These are phyloP conservation scores for Cladosporium halotolerans DNA, from an alignment of 2,329 filamentous ascomycete species.

Conservation along the genomic window DNA sequence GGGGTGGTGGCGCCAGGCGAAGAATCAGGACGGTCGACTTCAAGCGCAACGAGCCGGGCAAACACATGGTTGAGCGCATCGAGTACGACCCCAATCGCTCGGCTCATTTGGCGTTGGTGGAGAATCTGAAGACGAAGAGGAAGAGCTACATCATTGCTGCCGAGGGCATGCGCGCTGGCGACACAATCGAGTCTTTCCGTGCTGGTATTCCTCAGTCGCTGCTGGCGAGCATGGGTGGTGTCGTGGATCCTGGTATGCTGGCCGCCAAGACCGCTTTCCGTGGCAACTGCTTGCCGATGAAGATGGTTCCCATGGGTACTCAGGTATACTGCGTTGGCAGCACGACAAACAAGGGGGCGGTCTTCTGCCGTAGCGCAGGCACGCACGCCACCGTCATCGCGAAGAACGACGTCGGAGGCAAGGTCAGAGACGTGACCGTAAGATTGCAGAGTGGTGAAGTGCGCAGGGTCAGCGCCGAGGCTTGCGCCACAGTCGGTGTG, in stretches of 20 bases:
- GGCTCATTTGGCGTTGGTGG: conserved; percentile 85
- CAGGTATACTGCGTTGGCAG: conserved; percentile 85
- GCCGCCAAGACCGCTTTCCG: conserved; percentile 90
- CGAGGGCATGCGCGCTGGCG: conserved; percentile 86
- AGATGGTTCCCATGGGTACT: conserved; percentile 94
- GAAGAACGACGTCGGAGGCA: conserved; percentile 73
- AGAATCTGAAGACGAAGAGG: conserved; percentile 63
- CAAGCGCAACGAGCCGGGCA: conserved; percentile 66
- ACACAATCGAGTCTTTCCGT: conserved; percentile 87
- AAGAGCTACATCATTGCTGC: conserved; percentile 93
- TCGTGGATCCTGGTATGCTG: conserved; percentile 89
- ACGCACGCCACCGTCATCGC: conserved; percentile 84
- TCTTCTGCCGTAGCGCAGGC: conserved; percentile 91
- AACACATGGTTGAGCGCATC: conserved; percentile 85
- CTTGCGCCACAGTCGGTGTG: conserved; percentile 89
- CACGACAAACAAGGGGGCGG: conserved; percentile 63
- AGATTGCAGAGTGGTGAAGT: conserved; percentile 89
- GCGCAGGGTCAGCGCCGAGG: conserved; percentile 80
- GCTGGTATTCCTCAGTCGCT: conserved; percentile 81
- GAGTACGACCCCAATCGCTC: conserved; percentile 93
- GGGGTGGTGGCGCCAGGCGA: conserved; percentile 85
- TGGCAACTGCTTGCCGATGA: conserved; percentile 89
- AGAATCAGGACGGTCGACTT: conserved; percentile 92
- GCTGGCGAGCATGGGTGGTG: conserved; percentile 84
- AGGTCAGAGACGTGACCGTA: conserved; percentile 73